Conservation (phyloP, 2,329 filamentous ascomycete genomes). For the Purpureocillium takamizusanense region DNA sequence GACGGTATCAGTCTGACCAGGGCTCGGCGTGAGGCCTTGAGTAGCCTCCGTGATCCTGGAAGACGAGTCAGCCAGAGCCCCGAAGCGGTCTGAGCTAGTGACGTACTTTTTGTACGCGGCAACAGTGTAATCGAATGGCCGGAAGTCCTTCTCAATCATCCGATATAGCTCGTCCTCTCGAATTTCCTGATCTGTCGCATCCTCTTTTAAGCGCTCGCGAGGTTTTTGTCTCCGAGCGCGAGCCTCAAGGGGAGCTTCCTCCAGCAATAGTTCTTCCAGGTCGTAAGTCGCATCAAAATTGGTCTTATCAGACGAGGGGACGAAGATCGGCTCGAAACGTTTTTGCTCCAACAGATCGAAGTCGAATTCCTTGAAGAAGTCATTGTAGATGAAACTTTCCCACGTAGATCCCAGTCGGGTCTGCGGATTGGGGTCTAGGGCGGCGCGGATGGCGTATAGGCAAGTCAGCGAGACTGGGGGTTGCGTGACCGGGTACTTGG, state of each 20-base stretch:
- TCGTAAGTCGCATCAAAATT: conserved; percentile 99
- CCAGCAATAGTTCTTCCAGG: conserved; percentile 82
- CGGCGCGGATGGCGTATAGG: conserved; percentile 76
- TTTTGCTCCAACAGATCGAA: conserved; percentile 80
- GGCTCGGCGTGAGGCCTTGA: conserved; percentile 5
- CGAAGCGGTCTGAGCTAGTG: not conserved
- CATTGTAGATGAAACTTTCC: conserved; percentile 76
- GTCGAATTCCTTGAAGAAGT: conserved; percentile 81
- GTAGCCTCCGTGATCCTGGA: conserved; percentile 27
- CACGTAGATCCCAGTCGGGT: conserved; percentile 81
- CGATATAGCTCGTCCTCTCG: conserved; percentile 87
- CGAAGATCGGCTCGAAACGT: conserved; percentile 82
- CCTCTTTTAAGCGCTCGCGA: conserved; percentile 80
- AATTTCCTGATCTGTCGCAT: conserved; percentile 91
- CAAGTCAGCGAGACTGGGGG: conserved; percentile 85
- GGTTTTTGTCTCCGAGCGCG: conserved; percentile 89
- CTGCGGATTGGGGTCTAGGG: conserved; percentile 71
- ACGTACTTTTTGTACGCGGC: conserved; percentile 67
- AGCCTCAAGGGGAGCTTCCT: conserved; percentile 91
- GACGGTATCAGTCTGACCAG: conserved; percentile 6
- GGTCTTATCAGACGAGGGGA: conserved; percentile 92
- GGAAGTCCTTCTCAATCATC: conserved; percentile 90
- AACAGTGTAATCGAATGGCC: conserved; percentile 89
- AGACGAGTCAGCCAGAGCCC: not conserved
- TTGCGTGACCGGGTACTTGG: conserved; percentile 85